Percentiles rank a stretch among this genome's conserved stretches.
Evolutionary conservation across 305 asterid species (phyloP).

Genomic region (Solanum hybrid): DNA sequence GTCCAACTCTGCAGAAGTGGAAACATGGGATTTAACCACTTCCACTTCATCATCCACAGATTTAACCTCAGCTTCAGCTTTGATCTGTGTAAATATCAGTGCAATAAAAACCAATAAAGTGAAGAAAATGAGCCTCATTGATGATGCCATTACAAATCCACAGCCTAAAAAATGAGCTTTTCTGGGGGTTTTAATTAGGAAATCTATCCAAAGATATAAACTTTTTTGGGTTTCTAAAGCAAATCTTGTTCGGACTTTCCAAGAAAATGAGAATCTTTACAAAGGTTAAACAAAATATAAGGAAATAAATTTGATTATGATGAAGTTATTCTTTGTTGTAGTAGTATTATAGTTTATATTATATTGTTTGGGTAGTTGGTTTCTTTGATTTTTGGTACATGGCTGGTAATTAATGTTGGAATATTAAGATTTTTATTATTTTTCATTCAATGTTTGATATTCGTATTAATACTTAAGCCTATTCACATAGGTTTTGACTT

Average conservation of each 20-base stretch:
- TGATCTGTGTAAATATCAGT: slow-evolving; percentile 1
- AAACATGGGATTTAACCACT: slow-evolving; percentile 22
- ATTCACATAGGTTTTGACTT: not conserved
- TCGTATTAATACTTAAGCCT: not conserved
- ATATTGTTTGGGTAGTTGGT: not conserved
- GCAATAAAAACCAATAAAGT: not conserved
- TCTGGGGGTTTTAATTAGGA: not conserved
- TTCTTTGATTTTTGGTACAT: not conserved
- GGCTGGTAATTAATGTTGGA: not conserved
- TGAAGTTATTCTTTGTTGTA: not conserved
- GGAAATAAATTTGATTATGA: not conserved
- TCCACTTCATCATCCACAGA: slow-evolving; percentile 16
- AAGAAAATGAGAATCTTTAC: not conserved
- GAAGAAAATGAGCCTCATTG: not conserved
- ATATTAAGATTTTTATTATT: not conserved
- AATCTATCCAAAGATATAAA: not conserved
- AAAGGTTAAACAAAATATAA: not conserved
- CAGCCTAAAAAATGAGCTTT: not conserved
- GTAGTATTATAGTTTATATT: not conserved
- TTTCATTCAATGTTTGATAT: not conserved
- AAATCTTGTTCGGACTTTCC: not conserved
- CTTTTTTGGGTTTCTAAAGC: not conserved
- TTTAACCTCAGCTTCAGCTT: slow-evolving; percentile 32
- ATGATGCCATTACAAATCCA: not conserved
- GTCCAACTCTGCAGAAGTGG: slow-evolving; percentile 27